Conservation (phyloP, 306 rosid genomes). For the Quercus rubra region DNA sequence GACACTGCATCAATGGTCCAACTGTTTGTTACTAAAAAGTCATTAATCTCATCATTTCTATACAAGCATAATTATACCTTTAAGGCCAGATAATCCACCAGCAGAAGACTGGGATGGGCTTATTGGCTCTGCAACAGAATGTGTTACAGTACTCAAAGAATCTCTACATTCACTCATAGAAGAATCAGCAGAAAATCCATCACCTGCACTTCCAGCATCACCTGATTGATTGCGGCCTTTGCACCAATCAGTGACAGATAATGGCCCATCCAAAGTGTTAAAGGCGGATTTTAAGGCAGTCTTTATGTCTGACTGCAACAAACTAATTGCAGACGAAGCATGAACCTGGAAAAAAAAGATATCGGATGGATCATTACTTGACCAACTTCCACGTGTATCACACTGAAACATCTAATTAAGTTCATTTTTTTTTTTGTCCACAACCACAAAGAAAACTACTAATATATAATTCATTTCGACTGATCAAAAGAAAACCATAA, state of each 20-base stretch:
- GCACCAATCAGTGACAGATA: conserved; percentile 93
- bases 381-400: conserved; percentile 15
- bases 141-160: conserved; percentile 44
- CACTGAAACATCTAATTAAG: background rate
- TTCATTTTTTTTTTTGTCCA: background rate
- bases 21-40: conserved; percentile 20
- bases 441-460: conserved; percentile 5
- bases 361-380: conserved; percentile 22
- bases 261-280: conserved; percentile 80
- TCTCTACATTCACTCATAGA: conserved; percentile 80
- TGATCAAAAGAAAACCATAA: background rate
- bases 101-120: conserved; percentile 89
- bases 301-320: conserved; percentile 94
- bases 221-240: conserved; percentile 77
- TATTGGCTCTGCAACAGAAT: conserved; percentile 60
- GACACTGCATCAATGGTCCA: conserved; percentile 40
- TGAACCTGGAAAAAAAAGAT: conserved; percentile 56
- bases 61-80: conserved; percentile 46
- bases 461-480: background rate
- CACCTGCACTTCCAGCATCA: conserved; percentile 60
- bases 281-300: conserved; percentile 93
- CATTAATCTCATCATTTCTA: conserved; percentile 12
- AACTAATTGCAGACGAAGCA: conserved; percentile 74
- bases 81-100: conserved; percentile 73
- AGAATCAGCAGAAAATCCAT: conserved; percentile 84